Conservation (phyloP, 2,329 filamentous ascomycete species). For the Microsporum canis region DNA sequence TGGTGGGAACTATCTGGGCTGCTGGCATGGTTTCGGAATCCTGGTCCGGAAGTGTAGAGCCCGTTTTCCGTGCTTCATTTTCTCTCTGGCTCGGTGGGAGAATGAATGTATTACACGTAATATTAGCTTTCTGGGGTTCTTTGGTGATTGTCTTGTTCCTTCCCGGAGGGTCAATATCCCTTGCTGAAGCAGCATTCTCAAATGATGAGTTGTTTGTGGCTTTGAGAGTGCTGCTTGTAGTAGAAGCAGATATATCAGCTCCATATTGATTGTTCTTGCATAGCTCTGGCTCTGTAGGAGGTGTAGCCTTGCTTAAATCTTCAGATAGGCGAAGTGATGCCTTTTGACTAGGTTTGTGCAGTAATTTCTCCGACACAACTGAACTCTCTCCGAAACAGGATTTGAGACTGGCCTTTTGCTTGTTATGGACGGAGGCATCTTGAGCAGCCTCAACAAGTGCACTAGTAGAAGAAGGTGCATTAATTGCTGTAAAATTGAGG, state of each 20-base stretch:
- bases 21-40: neutral
- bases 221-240: neutral
- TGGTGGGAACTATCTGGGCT: neutral
- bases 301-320: neutral
- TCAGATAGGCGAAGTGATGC: neutral
- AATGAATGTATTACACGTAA: neutral
- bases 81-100: neutral
- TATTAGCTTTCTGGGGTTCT: neutral
- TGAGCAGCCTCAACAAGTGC: neutral
- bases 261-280: neutral
- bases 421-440: neutral
- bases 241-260: neutral
- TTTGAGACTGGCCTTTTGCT: neutral
- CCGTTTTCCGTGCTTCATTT: neutral
- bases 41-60: neutral
- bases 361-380: neutral
- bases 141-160: neutral
- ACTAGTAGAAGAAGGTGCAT: neutral
- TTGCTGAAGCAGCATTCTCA: neutral
- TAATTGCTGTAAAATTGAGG: neutral
- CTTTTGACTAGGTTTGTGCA: neutral
- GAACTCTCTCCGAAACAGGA: neutral
- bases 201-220: neutral
- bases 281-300: neutral
- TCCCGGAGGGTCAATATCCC: neutral